Base-by-base conservation (phyloP, 225 moss, liverwort and hornwort species). In the Pleurozium schreberi region DNA sequence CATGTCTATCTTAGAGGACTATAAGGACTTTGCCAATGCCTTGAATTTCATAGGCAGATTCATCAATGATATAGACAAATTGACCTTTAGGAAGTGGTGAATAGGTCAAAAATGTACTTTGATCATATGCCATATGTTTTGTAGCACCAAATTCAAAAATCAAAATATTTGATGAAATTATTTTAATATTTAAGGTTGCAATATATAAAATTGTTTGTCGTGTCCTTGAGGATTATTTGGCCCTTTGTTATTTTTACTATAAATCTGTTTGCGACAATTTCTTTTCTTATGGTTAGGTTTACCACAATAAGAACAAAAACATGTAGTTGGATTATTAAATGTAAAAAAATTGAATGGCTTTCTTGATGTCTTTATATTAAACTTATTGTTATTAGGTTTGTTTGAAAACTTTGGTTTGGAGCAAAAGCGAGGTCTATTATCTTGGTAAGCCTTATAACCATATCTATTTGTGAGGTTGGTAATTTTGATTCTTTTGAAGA, bases 161-260 rank as follows among this genome's bases (percentile, higher is more conserved):
- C 68, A 22, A 66, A 4, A 68, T 40, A 23, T 68, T 68, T 12
- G 68, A 2, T 1, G 12, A 23, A 40, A 22, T 11, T 23, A 13
- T n/a, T 6, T 68, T 7, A 4, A 40, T 4, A 23, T 68, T 40
- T 22, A n/a, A 3, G 2, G 38, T 6, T 0, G 2, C n/a, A 3
- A 38, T 7, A n/a, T 22, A 12, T n/a, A 68, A 68, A n/a, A 40
- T 22, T 12, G 1, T 12, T n/a, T 40, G n/a, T 68, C 12, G 0
- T 0, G 8, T n/a, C 0, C 3, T 68, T 68, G 40, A 4, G 40
- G 68, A 1, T 68, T 68, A 8, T 68, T 22, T 12, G 4, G 40
- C 12, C 23, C 0, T 68, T 68, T 68, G 2, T 68, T 68, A 12
- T 23, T 68, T 68, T 68, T 23, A 68, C 23, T 13, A 40, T 68